Evolutionary conservation across 495 filamentous ascomycete species (phyloP), one percentile per base, ranked within the genome.

Genomic region (Podospora bellae-mahoneyi): DNA sequence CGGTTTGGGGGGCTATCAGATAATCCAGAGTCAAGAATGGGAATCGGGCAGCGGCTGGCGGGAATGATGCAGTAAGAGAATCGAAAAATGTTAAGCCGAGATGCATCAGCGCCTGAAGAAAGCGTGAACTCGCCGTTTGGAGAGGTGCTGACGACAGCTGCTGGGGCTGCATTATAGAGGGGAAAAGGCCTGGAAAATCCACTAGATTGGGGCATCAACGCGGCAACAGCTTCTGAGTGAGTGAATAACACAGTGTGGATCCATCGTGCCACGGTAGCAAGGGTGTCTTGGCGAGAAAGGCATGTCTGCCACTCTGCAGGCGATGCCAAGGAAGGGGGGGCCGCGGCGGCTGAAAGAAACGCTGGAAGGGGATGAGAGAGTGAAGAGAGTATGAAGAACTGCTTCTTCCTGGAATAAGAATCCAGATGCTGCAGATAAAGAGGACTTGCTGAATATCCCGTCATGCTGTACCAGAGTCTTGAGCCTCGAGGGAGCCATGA

Each of bases 11-110:
- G 73, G 73, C 69, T 68, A 68, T 69, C 66, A 60, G 61, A 63
- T 48, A 63, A 32, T 63, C 30, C 55, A 58, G 18, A 26, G 55
- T 19, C 27, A 63, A 61, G 59, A 61, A 27, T 68, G 53, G 48
- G 54, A 60, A n/a, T 64, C 34, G 18, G 61, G 48, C 59, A n/a
- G 64, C 59, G 64, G 67, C 66, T 60, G 64, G 55, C 18, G 64
- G 57, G 67, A 67, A 57, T 27, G 65, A 59, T 20, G 64, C 54
- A 27, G 61, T 39, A 44, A 63, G 65, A 54, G 63, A 65, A 67
- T 5, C 48, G 23, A 69, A 74, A 75, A 74, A 75, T 75, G 73
- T 75, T 74, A 75, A 74, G 66, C 64, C 60, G 66, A 72, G 69
- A 62, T 62, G 60, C 64, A 68, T 70, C 68, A 69, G 65, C 64